A percentile compares a stretch with the other conserved stretches of the same genome.
Evolutionary conservation across 1,284 basidiomycete species (phyloP).

Genomic region (Phenoliferia sp.): DNA sequence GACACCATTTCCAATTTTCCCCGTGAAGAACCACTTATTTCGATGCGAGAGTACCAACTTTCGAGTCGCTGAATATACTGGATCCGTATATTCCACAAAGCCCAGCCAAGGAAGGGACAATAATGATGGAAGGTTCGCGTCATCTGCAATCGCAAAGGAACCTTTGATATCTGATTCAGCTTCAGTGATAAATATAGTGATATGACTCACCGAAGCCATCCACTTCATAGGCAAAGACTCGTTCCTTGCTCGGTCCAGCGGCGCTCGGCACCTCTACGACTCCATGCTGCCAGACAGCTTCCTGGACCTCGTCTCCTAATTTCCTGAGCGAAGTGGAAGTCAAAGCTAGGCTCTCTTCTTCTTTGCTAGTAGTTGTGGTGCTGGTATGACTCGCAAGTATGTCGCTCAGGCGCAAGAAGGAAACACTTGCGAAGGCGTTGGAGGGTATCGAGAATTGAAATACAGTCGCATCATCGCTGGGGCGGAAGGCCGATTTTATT

Average conservation of each 20-base stretch:
- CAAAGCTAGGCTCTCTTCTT: no score
- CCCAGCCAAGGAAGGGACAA: constrained; percentile 37
- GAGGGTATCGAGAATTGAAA: constrained; percentile 34
- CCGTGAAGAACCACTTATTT: constrained; percentile 36
- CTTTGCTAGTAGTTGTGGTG: background rate
- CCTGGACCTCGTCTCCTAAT: background rate
- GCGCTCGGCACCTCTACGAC: constrained; percentile 9
- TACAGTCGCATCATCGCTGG: constrained; percentile 35
- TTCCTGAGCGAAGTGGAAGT: background rate
- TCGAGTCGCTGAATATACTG: constrained; percentile 33
- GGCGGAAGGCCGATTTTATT: constrained; percentile 36
- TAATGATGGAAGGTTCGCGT: constrained; percentile 37
- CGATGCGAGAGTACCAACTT: constrained; percentile 26
- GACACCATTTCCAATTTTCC: constrained; percentile 28
- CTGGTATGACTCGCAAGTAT: constrained; percentile 8
- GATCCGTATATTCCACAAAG: constrained; percentile 22
- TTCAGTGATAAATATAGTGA: background rate
- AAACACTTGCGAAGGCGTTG: constrained; percentile 31
- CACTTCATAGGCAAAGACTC: constrained; percentile 37
- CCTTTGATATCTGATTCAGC: constrained; percentile 1
- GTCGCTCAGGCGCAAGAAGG: constrained; percentile 9
- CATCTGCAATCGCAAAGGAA: constrained; percentile 33
- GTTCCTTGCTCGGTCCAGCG: constrained; percentile 22
- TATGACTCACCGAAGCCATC: constrained; percentile 33
- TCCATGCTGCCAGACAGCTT: background rate